Evolutionary conservation across 441 rosid genomes (phyloP).

Genomic region (Corymbia calophylla): DNA sequence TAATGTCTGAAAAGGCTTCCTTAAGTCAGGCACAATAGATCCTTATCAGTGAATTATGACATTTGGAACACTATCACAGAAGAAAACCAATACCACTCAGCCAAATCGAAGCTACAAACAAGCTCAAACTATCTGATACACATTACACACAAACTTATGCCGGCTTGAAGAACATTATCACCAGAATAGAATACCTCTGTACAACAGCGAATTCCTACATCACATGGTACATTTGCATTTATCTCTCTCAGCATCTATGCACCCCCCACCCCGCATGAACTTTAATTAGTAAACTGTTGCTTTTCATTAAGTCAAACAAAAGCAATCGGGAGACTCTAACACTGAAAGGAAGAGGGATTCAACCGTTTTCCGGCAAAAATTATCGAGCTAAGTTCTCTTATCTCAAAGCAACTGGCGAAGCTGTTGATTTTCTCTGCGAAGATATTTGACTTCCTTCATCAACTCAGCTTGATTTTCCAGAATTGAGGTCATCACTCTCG

Average conservation of each 20-base stretch:
- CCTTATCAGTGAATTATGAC: neutral
- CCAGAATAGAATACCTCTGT: neutral
- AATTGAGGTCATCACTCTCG: conserved; percentile 48
- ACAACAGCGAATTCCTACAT: neutral
- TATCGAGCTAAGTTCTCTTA: neutral
- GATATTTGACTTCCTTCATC: conserved; percentile 66
- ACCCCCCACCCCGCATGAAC: neutral
- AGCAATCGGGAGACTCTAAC: neutral
- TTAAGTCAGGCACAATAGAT: neutral
- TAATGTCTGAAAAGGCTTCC: neutral
- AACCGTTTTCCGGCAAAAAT: neutral
- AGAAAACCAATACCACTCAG: neutral
- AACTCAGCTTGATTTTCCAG: conserved; percentile 83
- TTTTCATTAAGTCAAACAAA: neutral
- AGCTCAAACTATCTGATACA: neutral
- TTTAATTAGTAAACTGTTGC: neutral
- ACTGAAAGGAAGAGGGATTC: neutral
- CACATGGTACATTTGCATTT: neutral
- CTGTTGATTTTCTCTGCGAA: conserved; percentile 76
- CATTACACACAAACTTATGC: neutral
- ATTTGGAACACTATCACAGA: neutral
- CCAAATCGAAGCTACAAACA: neutral
- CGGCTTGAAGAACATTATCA: neutral
- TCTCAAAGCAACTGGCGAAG: conserved; percentile 69
- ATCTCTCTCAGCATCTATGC: neutral